Conservation (phyloP, 2,329 filamentous ascomycete genomes). For the Aaosphaeria arxii region DNA sequence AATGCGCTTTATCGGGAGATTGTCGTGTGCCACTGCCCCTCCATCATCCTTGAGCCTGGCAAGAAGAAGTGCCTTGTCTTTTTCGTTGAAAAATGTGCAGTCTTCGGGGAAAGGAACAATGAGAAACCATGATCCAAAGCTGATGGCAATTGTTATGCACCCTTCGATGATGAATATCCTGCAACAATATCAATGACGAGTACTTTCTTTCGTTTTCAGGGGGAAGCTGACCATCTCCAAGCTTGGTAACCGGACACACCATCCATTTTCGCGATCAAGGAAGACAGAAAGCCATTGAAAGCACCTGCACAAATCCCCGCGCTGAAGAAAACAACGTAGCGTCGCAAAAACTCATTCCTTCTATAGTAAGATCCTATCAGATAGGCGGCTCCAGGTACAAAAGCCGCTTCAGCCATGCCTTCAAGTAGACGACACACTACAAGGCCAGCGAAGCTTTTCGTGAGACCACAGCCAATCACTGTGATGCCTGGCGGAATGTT, state of each 20-base stretch:
- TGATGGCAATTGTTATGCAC: constrained; percentile 49
- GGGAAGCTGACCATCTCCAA: constrained; percentile 25
- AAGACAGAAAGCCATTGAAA: constrained; percentile 53
- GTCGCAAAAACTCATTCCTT: constrained; percentile 52
- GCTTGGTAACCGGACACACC: constrained; percentile 19
- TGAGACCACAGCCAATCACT: constrained; percentile 28
- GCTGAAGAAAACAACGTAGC: constrained; percentile 52
- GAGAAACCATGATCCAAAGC: constrained; percentile 46
- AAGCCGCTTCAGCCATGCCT: constrained; percentile 29
- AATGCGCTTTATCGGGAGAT: constrained; percentile 47
- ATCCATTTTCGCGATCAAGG: constrained; percentile 37
- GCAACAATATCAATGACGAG: neutral
- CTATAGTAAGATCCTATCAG: constrained; percentile 44
- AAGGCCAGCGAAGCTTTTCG: constrained; percentile 22
- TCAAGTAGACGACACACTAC: constrained; percentile 27
- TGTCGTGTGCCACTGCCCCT: constrained; percentile 44
- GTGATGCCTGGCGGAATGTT: constrained; percentile 22
- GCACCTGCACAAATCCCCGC: constrained; percentile 54
- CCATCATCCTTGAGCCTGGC: constrained; percentile 50
- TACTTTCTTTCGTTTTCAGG: neutral
- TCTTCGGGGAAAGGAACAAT: constrained; percentile 50
- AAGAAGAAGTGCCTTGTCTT: constrained; percentile 51
- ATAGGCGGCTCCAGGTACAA: constrained; percentile 25
- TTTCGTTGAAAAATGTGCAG: constrained; percentile 49
- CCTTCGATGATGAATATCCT: constrained; percentile 63